Evolutionary conservation across 129 eudicot species (phyloP), one percentile per base, ranked within the genome.

Genomic region (Tagetes erecta): DNA sequence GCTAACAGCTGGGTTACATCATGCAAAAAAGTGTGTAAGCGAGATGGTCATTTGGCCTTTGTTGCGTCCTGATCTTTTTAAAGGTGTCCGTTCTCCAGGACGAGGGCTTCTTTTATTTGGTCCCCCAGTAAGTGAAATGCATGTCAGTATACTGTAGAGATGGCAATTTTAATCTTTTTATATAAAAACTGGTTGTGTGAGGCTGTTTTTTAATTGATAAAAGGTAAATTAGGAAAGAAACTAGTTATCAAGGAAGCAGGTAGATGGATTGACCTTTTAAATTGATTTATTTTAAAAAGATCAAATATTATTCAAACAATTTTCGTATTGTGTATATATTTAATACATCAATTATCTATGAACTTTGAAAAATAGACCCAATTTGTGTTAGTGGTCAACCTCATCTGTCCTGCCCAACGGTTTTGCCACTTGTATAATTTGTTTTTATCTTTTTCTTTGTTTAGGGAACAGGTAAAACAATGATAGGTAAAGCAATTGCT

Each of bases 401-500:
- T 11, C 8, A 58, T 31, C 68, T 11, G 45, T 63, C 38, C 1
- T n/a, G 12, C 41, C 46, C 31, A 63, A 37, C 46, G 10, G 9
- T 36, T 64, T 39, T 59, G 40, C 46, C 59, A 51, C 38, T 40
- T 11, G 3, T 46, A 59, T 71, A 12, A 71, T 47, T 66, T 68
- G 76, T 55, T 46, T 58, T 56, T 12, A 27, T 72, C 60, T 56
- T 30, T 68, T 62, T 75, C 78, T 57, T 78, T 71, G 74, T 38
- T 56, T 66, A 94, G 99, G 99, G 99, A 78, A 94, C 99, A 65
- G 99, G 99, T 74, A 94, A 94, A 75, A 94, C 99, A 9, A 94
- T 94, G 99, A 94, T 94, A 64, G 99, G 99, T 72, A 94, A 94
- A 82, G 99, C 99, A 51, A 94, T 94, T 55, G 99, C 97, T 78